Base-by-base conservation (phyloP, 305 asterid genomes). In the Plantago rigida region DNA sequence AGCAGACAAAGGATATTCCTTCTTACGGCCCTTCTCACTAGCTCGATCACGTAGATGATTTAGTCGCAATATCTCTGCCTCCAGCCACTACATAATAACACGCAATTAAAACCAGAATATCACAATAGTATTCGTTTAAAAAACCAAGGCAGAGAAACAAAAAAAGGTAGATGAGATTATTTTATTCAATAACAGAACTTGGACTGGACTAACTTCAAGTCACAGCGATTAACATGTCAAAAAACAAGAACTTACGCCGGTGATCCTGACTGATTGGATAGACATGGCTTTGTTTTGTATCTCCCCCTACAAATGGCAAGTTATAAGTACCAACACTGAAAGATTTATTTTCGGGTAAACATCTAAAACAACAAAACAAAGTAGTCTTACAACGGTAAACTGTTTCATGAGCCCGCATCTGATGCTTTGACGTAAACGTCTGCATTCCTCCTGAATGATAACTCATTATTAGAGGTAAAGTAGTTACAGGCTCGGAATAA, bases 31-130 rank as follows among this genome's bases (percentile, higher is more conserved):
- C 75, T 81, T 79, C 81, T 82, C 96, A 59, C 82, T 85, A 67
- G 99, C 96, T 75, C 77, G 90, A 69, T 85, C 90, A 9, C 89
- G 85, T 36, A 89, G 88, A 78, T 82, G 82, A 82, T 78, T 87
- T 59, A 93, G 80, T 73, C 77, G 77, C 71, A 64, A 70, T 68
- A 82, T 73, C 77, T 93, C 99, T 47, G 82, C 73, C 68, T 84
- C 87, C 78, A 89, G 74, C 81, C 77, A 75, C 97, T 93, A 71
- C 39, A 70, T 47, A 62, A 59, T 60, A 61, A 54, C 13, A 69
- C 50, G 66, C 55, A 22, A 73, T 71, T 59, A 66, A 68, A 71
- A 70, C 42, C 59, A 73, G 65, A 73, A 67, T 26, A 70, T 51
- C 67, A 51, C 51, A 50, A 17, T 59, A 46, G 60, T 48, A 46